phyloP scores from a whole-genome alignment of 1,284 basidiomycete genomes.

The Moniliophthora roreri region DNA sequence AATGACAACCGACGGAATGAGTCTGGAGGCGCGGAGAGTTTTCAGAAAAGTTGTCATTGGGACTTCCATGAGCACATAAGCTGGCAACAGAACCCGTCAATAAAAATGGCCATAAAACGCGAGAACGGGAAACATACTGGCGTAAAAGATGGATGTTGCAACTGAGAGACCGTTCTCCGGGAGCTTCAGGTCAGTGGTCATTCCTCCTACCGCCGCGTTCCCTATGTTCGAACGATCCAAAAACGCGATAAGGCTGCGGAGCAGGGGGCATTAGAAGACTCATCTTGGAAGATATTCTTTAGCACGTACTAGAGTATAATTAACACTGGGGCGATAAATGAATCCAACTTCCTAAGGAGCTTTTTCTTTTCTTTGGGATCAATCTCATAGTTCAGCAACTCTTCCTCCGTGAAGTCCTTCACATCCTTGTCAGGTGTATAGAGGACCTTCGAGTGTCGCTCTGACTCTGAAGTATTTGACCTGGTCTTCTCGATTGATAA shows the following conservation, averaged over 20 bases:
- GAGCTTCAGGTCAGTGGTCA: slow-evolving; percentile 1
- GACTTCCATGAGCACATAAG: background rate
- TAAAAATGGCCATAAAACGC: too few species aligned
- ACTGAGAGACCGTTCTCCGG: background rate
- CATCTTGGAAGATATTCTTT: background rate
- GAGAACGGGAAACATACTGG: background rate
- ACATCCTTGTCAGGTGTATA: background rate
- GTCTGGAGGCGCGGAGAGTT: background rate
- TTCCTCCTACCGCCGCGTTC: slow-evolving; percentile 1
- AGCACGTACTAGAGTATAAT: slow-evolving; percentile 1
- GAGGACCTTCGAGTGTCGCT: too few species aligned
- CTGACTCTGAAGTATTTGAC: too few species aligned
- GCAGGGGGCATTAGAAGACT: background rate
- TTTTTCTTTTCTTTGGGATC: background rate
- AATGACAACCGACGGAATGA: slow-evolving; percentile 3
- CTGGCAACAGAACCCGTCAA: background rate
- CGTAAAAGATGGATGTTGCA: slow-evolving; percentile 3
- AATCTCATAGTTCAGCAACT: background rate
- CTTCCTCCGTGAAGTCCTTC: background rate
- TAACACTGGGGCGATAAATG: slow-evolving; percentile 1
- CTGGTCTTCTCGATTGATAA: too few species aligned
- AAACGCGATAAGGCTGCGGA: slow-evolving; percentile 1
- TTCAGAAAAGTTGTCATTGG: slow-evolving; percentile 3
- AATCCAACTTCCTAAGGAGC: background rate
- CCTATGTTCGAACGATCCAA: slow-evolving; percentile 4